A percentile compares a stretch with the other conserved stretches of the same genome.
These are phyloP conservation scores for Euryodendron excelsum DNA, from an alignment of 148 eudicot species.

Conservation along the genomic window DNA sequence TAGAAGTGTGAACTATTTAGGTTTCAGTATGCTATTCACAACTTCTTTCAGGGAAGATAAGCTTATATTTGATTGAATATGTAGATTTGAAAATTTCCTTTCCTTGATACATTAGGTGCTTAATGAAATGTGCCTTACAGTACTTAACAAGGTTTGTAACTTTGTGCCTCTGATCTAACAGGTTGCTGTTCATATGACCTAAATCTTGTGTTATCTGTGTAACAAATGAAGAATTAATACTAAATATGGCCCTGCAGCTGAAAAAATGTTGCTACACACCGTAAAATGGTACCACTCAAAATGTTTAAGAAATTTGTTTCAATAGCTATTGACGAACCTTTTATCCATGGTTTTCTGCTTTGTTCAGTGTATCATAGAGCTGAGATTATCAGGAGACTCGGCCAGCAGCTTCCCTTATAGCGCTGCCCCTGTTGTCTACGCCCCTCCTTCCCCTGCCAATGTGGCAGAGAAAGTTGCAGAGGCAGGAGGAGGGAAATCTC, in stretches of 20 bases:
- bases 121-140: too few species aligned
- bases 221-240: too few species aligned
- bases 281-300: not conserved
- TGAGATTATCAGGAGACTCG: slow-evolving; percentile 47
- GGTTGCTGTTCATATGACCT: too few species aligned
- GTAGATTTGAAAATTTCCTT: too few species aligned
- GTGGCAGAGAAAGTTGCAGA: slow-evolving; percentile 70
- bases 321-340: not conserved
- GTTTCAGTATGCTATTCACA: not conserved
- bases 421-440: slow-evolving; percentile 55
- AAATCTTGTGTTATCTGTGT: too few species aligned
- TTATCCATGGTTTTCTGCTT: slow-evolving; percentile 1
- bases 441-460: slow-evolving; percentile 52
- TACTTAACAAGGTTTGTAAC: too few species aligned
- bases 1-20: not conserved
- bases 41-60: not conserved
- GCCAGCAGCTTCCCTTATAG: slow-evolving; percentile 57
- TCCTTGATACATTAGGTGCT: too few species aligned
- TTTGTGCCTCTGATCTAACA: too few species aligned
- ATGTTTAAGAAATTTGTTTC: not conserved
- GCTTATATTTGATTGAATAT: too few species aligned
- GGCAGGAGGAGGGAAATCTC: slow-evolving; percentile 43
- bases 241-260: too few species aligned
- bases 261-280: not conserved
- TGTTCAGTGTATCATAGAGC: slow-evolving; percentile 65